phyloP scores from a whole-genome alignment of 371 early-diverging fungal genomes.

The Mucor saturninus region DNA sequence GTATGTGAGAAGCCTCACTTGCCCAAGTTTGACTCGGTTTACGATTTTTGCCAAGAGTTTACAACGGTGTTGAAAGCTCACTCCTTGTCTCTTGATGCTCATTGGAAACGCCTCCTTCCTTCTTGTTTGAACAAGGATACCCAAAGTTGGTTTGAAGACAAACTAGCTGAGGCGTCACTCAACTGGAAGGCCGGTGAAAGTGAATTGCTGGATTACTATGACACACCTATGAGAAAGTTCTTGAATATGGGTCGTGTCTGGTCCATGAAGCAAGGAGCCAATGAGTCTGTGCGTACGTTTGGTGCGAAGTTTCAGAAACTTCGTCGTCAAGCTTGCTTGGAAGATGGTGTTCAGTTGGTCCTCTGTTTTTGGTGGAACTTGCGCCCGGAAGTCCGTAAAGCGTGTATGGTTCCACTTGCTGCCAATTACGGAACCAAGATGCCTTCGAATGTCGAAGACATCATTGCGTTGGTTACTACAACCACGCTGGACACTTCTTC shows the following conservation, averaged over 20 bases:
- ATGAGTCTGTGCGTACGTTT: neutral
- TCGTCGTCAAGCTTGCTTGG: neutral
- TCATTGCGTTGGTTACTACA: neutral
- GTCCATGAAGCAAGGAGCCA: neutral
- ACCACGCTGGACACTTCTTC: neutral
- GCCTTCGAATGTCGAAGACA: neutral
- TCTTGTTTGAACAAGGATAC: conserved; percentile 2
- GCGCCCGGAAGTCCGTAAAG: neutral
- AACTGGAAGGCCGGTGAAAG: neutral
- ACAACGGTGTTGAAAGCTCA: neutral
- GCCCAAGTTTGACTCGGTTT: neutral
- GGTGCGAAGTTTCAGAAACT: neutral
- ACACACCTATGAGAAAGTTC: conserved; percentile 10
- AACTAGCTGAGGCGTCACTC: neutral
- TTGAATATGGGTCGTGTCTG: conserved; percentile 2
- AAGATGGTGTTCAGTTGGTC: neutral
- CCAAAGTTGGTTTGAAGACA: conserved; percentile 9
- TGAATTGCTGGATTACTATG: neutral
- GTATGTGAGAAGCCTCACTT: neutral
- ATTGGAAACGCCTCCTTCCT: conserved; percentile 10
- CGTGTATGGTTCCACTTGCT: neutral
- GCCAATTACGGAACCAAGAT: neutral
- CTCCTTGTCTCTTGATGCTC: neutral
- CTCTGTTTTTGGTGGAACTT: neutral
- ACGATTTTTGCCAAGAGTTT: conserved; percentile 5